Evolutionary conservation across 805 yeast genomes (phyloP), one percentile per base, ranked within the genome.

Genomic region (Millerago galiae): DNA sequence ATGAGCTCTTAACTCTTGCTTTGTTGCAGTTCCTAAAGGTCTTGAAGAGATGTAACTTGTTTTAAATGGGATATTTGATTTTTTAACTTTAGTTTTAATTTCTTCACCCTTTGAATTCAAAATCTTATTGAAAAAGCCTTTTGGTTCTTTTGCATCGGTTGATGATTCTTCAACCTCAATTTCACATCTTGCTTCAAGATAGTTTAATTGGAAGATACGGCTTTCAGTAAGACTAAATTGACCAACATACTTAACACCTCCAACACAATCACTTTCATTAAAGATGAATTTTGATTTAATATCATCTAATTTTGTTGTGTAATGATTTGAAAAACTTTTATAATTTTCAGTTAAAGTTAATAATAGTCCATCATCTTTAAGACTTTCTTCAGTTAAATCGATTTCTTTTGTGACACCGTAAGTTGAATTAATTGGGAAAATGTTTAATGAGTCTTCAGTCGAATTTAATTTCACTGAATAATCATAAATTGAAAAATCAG

Each of bases 401-500:
- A 77, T 41, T 25, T 56, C 54, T 5, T 65, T 53, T 1, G 60
- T 48, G 13, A 58, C 54, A 3, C 62, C 68, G 35, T 71, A 64
- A 2, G 48, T 38, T 0, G 77, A 53, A 0, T 83, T 82, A 31
- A 52, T 62, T 9, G 71, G 65, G 56, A 81, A 82, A 1, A 80
- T 62, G 1, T 52, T 54, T 6, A 53, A 56, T 6, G 53, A 51
- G 3, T 55, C 52, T 2, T 57, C 66, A 17, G 53, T 52, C 7
- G 24, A 21, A 2, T 47, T 56, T 27, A 50, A 55, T 15, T 41
- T 54, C 8, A 75, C 51, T 28, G 69, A 70, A 55, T 71, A 83
- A 42, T 71, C 70, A 49, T 66, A 72, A 34, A 72, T 55, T 1
- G 80, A 60, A 42, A 72, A 72, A 43, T 86, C 95, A 27, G 72